Base-by-base conservation (phyloP, 305 asterid species). In the Ilex paraguariensis region DNA sequence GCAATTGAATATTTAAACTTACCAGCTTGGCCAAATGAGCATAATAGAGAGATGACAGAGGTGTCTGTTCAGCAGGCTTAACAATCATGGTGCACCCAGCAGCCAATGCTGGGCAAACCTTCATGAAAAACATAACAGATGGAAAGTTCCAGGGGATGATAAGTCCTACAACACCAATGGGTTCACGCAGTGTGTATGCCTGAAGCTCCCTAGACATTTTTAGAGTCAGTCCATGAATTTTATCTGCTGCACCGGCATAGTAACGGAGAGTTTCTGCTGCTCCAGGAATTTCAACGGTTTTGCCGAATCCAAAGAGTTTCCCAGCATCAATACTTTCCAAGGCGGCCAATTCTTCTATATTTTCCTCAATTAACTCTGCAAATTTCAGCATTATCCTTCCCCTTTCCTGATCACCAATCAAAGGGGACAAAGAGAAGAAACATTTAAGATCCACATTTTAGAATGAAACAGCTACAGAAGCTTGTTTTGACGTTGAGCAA, bases 81-180 rank as follows among this genome's bases (percentile, higher is more conserved):
- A 84, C 75, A 7, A 87, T 74, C 67, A 82, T 66, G 42, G 95
- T 84, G 72, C 95, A 87, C 16, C 95, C 91, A 28, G 86, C 86
- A 60, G 95, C 89, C 66, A 87, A 74, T 0, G 95, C 83, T 0
- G 91, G 87, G 16, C 73, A 81, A 17, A 73, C 77, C 69, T 88
- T 88, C 74, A 72, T 39, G 59, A 57, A 54, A 54, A 85, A 73
- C 81, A 85, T 69, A 30, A 59, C 72, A 5, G 77, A 39, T 13
- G 96, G 91, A 55, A 74, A 79, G 64, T 88, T 88, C 96, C 96
- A 88, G 0, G 96, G 94, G 9, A 77, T 75, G 56, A 88, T 85
- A 32, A 65, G 80, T n/a, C 89, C 96, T 40, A 84, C 94, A 8
- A 88, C 94, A 7, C 96, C 96, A 14, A 88, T 62, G 32, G 96